Evolutionary conservation across 1,284 basidiomycete genomes (phyloP).

Genomic region (Puccinia coronata): DNA sequence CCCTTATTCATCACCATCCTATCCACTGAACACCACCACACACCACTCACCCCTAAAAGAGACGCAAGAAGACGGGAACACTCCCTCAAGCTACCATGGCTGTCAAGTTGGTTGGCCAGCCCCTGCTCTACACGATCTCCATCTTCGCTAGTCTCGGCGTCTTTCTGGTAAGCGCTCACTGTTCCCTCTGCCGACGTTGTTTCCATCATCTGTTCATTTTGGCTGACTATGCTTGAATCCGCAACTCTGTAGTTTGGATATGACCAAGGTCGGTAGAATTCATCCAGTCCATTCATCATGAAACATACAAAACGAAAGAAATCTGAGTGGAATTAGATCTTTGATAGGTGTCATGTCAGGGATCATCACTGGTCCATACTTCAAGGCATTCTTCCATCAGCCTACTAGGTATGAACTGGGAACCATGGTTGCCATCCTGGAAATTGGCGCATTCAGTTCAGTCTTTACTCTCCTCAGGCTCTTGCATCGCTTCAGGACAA

Average conservation of each 20-base stretch:
- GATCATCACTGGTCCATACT: slow-evolving; percentile 90
- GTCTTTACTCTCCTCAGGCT: slow-evolving; percentile 48
- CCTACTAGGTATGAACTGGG: slow-evolving; percentile 68
- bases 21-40: neutral
- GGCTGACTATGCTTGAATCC: neutral
- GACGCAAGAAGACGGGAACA: neutral
- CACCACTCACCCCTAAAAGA: neutral
- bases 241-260: slow-evolving; percentile 11
- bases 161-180: slow-evolving; percentile 70
- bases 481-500: too few relatives aligned
- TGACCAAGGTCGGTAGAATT: slow-evolving; percentile 14
- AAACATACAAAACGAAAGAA: neutral
- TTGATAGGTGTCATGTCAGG: slow-evolving; percentile 75
- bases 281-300: neutral
- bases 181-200: too few relatives aligned
- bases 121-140: slow-evolving; percentile 77
- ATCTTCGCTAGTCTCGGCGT: slow-evolving; percentile 84
- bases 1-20: neutral
- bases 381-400: slow-evolving; percentile 68
- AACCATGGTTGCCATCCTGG: slow-evolving; percentile 74
- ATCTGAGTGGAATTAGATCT: slow-evolving; percentile 55
- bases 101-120: slow-evolving; percentile 71
- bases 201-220: neutral
- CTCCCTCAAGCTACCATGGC: slow-evolving; percentile 16
- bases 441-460: slow-evolving; percentile 86